Evolutionary conservation across 352 stramenopile species (phyloP), one percentile per base, ranked within the genome.

Genomic region (Globisporangium uncinulatum): DNA sequence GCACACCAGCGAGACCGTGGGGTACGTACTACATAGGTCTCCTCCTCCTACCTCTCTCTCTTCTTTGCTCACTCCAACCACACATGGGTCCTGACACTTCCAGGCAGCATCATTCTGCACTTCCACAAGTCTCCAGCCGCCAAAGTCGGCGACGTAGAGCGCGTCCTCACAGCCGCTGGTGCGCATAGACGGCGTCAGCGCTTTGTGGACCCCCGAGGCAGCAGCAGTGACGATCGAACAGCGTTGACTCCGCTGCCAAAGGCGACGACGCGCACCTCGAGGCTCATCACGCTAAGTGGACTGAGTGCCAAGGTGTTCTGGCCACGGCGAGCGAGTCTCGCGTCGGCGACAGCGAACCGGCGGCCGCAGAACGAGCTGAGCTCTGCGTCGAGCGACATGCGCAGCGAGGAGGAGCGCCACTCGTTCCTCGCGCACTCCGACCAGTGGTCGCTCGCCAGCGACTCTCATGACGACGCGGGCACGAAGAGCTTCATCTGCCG

Each of bases 71-170:
- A 29, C 24, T 29, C 4, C 24, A 29, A 29, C 24, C 24, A 4
- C 24, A 29, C 4, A 29, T 29, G 24, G 24, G 24, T 29, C 24
- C 4, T 29, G 24, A 1, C 24, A 29, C 24, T 29, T 1, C 17
- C 47, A 88, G 78, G 79, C n/a, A 87, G 76, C 42, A 63, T 89
- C 31, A 85, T 92, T 52, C 60, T 92, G 37, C 80, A 92, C 54
- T 90, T 85, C 47, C 80, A 92, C 61, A 69, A 70, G 31, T 83
- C 73, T 10, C 66, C 69, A n/a, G 56, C 73, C 0, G 63, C 63
- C 51, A 76, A 73, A 51, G 63, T 72, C 2, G 56, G 66, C 15
- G 70, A 81, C n/a, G 62, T 89, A 4, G 74, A 89, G 56, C 64
- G 70, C n/a, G 71, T 74, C 24, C 71, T 92, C 43, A 70, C 82